phyloP scores from a whole-genome alignment of 306 rosid species.

The Prunus salicina region DNA sequence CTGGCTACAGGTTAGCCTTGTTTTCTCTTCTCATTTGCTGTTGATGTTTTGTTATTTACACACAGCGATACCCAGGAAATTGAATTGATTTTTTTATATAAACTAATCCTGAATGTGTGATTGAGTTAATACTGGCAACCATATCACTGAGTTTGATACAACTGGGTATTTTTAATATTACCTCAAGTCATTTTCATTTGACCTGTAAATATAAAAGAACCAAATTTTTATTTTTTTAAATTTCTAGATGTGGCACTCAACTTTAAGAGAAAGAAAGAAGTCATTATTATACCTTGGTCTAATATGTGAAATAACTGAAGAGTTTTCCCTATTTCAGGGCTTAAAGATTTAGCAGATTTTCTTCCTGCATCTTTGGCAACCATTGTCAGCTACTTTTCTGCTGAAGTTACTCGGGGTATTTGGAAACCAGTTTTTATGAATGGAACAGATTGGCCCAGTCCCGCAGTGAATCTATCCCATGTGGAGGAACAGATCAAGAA shows the following conservation, averaged over 20 bases:
- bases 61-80: neutral
- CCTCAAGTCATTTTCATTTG: neutral
- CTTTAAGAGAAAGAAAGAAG: neutral
- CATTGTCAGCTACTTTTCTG: constrained; percentile 91
- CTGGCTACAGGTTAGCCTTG: constrained; percentile 76
- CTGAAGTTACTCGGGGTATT: constrained; percentile 92
- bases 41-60: neutral
- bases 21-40: constrained; percentile 17
- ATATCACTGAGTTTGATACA: neutral
- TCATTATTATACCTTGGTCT: neutral
- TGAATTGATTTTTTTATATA: neutral
- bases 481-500: constrained; percentile 93
- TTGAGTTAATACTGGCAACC: neutral
- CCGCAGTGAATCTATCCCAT: constrained; percentile 76
- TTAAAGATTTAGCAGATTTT: constrained; percentile 94
- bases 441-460: constrained; percentile 99
- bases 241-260: neutral
- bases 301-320: neutral
- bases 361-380: constrained; percentile 97
- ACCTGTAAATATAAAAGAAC: neutral
- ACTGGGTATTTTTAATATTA: no score
- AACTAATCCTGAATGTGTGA: neutral
- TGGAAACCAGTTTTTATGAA: constrained; percentile 97
- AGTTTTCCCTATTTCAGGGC: constrained; percentile 53
- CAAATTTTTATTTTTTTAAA: neutral